These are phyloP conservation scores for Dictyostelium citrinum DNA, from an alignment of 78 protist genomes.

Conservation along the genomic window DNA sequence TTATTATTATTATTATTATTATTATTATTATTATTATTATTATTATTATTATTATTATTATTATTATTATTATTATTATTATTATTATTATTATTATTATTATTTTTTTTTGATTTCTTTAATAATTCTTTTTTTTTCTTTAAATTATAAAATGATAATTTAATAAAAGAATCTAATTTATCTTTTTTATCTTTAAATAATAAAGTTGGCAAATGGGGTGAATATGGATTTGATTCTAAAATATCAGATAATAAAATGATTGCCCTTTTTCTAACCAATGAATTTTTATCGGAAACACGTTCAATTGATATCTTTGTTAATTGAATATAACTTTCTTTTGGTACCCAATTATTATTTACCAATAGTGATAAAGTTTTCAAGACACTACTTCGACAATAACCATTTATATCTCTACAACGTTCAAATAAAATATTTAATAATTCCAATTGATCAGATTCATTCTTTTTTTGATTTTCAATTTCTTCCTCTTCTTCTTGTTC, in stretches of 20 bases:
- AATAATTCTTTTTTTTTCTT: background rate
- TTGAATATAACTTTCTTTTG: background rate
- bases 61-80: no score
- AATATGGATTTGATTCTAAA: slow-evolving; percentile 10
- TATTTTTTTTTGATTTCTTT: background rate
- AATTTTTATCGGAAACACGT: slow-evolving; percentile 40
- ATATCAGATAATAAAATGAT: background rate
- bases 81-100: background rate
- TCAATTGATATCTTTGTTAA: slow-evolving; percentile 1
- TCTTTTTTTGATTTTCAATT: background rate
- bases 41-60: no score
- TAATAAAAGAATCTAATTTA: background rate
- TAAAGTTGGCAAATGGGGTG: background rate
- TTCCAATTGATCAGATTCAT: background rate
- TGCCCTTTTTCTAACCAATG: slow-evolving; percentile 51
- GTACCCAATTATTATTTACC: background rate
- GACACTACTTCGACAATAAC: slow-evolving; percentile 26
- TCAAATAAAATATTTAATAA: slow-evolving; percentile 20
- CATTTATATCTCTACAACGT: slow-evolving; percentile 18
- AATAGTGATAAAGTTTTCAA: slow-evolving; percentile 6
- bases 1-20: no score
- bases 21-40: no score
- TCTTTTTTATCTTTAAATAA: background rate
- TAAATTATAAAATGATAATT: background rate
- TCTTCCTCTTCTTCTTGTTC: background rate